Base-by-base conservation (phyloP, 306 rosid species). In the Cucumis cinereus region DNA sequence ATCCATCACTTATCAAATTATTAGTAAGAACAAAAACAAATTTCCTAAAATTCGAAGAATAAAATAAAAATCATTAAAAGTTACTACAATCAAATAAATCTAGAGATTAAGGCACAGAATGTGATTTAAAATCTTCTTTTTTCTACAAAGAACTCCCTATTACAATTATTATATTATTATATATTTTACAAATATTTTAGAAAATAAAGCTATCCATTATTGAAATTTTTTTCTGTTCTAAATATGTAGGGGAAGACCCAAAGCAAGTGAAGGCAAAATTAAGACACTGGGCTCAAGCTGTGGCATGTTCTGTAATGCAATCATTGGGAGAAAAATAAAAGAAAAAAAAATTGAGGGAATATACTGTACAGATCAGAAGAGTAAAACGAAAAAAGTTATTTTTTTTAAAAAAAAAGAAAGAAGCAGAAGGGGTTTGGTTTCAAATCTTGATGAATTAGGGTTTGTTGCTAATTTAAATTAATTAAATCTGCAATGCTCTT, bases 211-310 rank as follows among this genome's bases (percentile, higher is more conserved):
- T 12, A 41, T 11, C 2, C 28, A 56, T 5, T 30, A 30, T 30
- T 30, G 4, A 30, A 3, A 3, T 30, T 30, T 30, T 3, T 3
- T 30, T 30, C 3, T 30, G 35, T 30, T 3, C 35, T 30, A 30
- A 30, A 30, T 30, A 43, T 41, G 78, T 77, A 93, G 98, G 98
- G 40, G 97, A 94, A 70, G 86, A 94, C 70, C 99, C 99, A 4
- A 84, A 91, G 50, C 89, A 89, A 54, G 94, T 94, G 55, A 92
- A 92, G 81, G 88, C 89, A 16, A 94, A 89, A 84, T 78, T 94
- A 81, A 87, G 97, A 82, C 96, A 90, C 40, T 92, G 99, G 99
- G 99, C 97, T 36, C 99, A 94, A 78, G 99, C 96, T 0, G 99
- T 94, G 58, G 97, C 98, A 55, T 94, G 98, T 80, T 91, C 98